Percentiles rank a stretch among this genome's conserved stretches.
These are phyloP conservation scores for Colletotrichum aenigma DNA, from an alignment of 2,329 filamentous ascomycete genomes.

Conservation along the genomic window DNA sequence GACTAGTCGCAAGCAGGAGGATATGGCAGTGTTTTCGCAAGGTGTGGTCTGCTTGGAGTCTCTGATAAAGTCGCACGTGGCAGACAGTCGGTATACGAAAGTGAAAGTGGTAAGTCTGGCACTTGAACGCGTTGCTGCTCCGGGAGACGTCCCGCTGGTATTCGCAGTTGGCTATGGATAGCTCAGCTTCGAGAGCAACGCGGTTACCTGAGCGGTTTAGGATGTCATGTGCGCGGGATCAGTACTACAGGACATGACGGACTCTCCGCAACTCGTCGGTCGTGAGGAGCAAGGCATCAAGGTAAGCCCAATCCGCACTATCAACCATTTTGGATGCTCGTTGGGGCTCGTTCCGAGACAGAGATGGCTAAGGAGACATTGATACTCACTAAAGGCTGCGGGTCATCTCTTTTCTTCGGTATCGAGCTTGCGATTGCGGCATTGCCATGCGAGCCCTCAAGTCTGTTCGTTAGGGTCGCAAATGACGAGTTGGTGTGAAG, in stretches of 20 bases:
- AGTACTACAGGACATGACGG: background rate
- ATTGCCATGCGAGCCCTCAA: background rate
- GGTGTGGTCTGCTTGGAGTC: background rate
- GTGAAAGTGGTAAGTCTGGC: background rate
- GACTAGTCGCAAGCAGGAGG: background rate
- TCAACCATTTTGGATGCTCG: too few relatives aligned
- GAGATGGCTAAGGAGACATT: background rate
- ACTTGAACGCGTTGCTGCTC: background rate
- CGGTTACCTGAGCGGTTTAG: background rate
- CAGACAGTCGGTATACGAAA: too few relatives aligned
- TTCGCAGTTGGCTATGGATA: rapidly evolving
- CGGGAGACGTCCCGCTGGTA: rapidly evolving
- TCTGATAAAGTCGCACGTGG: background rate
- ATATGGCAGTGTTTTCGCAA: background rate
- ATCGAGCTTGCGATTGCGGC: rapidly evolving
- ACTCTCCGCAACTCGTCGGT: background rate
- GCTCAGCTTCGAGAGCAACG: background rate
- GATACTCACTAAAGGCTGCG: rapidly evolving
- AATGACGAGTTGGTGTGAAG: rapidly evolving
- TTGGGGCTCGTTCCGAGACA: too few relatives aligned
- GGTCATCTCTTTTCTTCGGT: background rate
- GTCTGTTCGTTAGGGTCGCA: background rate
- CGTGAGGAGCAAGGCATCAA: too few relatives aligned
- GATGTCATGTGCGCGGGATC: background rate
- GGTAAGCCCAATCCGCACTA: too few relatives aligned